These are phyloP conservation scores for Podaxis pistillaris DNA, from an alignment of 768 basidiomycete genomes.

Conservation along the genomic window DNA sequence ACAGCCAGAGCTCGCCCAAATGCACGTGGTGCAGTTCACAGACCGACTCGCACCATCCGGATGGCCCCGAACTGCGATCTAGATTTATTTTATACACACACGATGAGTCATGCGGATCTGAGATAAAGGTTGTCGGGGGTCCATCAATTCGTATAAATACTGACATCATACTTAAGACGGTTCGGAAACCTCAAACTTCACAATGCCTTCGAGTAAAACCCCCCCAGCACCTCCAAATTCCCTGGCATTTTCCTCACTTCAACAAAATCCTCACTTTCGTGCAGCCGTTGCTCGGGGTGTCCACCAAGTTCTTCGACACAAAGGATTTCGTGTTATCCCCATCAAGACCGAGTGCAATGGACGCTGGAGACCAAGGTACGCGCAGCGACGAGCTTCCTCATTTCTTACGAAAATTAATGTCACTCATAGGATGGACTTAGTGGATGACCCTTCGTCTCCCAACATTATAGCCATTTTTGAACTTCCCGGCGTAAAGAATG, in stretches of 20 bases:
- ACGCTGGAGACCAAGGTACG: slow-evolving; percentile 26
- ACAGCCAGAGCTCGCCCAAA: no score
- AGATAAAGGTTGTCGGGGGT: neutral
- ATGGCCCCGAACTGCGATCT: neutral
- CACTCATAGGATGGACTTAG: slow-evolving; percentile 38
- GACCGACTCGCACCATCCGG: no score
- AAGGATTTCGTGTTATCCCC: slow-evolving; percentile 18
- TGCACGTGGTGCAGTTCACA: no score
- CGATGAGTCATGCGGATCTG: neutral
- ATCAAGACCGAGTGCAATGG: slow-evolving; percentile 14
- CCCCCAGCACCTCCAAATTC: slow-evolving; percentile 5
- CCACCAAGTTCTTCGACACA: slow-evolving; percentile 23
- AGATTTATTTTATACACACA: neutral
- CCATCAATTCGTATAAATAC: slow-evolving; percentile 4
- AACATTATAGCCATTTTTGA: slow-evolving; percentile 39
- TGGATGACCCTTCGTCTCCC: slow-evolving; percentile 35
- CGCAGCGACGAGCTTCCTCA: neutral
- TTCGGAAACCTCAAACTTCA: neutral
- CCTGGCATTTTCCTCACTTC: slow-evolving; percentile 3
- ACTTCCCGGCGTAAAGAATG: slow-evolving; percentile 41
- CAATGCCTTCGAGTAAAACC: slow-evolving; percentile 13
- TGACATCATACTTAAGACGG: neutral
- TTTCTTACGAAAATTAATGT: neutral
- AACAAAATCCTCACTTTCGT: slow-evolving; percentile 9
- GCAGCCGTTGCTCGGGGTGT: slow-evolving; percentile 24